Conservation (phyloP, 2,329 filamentous ascomycete genomes). For the Colletotrichum cordylinicola region DNA sequence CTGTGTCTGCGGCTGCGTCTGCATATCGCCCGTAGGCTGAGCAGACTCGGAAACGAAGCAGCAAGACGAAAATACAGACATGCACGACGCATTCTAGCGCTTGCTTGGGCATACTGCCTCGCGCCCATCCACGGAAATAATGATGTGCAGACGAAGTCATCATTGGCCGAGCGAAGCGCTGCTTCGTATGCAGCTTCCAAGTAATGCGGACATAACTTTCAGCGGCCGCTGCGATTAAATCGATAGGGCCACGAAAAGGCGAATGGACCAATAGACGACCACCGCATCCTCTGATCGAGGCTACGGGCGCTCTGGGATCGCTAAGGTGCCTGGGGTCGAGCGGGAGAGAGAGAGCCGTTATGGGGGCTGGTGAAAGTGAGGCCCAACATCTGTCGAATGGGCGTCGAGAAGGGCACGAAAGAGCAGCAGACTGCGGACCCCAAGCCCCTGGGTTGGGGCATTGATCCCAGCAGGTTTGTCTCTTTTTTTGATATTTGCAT, state of each 20-base stretch:
- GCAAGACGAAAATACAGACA: background rate
- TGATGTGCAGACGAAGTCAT: background rate
- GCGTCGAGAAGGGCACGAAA: background rate
- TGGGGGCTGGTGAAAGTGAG: background rate
- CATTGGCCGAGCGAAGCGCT: background rate
- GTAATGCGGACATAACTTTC: background rate
- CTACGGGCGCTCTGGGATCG: background rate
- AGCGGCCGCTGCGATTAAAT: background rate
- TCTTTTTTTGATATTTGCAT: conserved; percentile 7
- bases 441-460: conserved; percentile 4
- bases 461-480: background rate
- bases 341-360: background rate
- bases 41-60: background rate
- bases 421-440: background rate
- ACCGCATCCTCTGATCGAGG: background rate
- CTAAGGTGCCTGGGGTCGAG: background rate
- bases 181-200: background rate
- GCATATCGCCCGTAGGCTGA: background rate
- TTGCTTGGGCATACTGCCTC: background rate
- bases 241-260: background rate
- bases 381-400: background rate
- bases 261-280: background rate
- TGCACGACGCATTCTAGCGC: background rate
- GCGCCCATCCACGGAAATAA: background rate
- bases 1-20: background rate